Evolutionary conservation across 1,139 yeast genomes (phyloP).

Genomic region (Hanseniaspora gamundiae): DNA sequence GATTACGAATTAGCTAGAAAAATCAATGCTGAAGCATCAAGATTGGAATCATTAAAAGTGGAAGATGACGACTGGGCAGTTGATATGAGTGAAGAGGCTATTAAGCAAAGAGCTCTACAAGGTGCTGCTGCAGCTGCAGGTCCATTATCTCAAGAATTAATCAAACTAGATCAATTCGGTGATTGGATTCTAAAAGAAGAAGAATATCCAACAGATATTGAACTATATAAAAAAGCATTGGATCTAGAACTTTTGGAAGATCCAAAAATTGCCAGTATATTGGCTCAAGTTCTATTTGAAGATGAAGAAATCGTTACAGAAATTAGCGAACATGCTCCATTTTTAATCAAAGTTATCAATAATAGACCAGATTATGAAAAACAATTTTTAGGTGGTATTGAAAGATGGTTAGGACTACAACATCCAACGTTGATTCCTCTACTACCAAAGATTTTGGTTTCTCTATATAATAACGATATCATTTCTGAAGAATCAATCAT

Average conservation of each 20-base stretch:
- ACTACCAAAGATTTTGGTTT: conserved; percentile 72
- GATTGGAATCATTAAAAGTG: conserved; percentile 42
- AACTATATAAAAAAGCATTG: conserved; percentile 77
- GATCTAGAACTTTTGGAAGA: conserved; percentile 65
- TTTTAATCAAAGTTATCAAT: conserved; percentile 64
- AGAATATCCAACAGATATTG: conserved; percentile 70
- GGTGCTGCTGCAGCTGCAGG: conserved; percentile 30
- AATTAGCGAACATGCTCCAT: conserved; percentile 65
- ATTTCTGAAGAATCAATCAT: conserved; percentile 70
- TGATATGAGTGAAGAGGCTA: conserved; percentile 95
- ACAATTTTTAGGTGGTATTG: conserved; percentile 90
- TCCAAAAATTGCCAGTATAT: conserved; percentile 75
- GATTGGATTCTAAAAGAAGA: conserved; percentile 64
- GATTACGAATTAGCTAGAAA: conserved; percentile 66
- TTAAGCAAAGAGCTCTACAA: conserved; percentile 85
- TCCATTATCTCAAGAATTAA: conserved; percentile 29
- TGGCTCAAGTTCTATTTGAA: conserved; percentile 73
- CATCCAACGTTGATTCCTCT: conserved; percentile 61
- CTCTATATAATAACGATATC: conserved; percentile 72
- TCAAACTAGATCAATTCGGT: conserved; percentile 63
- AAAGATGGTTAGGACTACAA: conserved; percentile 79
- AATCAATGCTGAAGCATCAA: conserved; percentile 77
- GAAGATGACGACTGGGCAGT: conserved; percentile 97
- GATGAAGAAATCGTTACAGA: conserved; percentile 54
- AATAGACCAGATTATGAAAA: conserved; percentile 54